Base-by-base conservation (phyloP, 2,329 filamentous ascomycete species). In the Hypoxylon sp. region DNA sequence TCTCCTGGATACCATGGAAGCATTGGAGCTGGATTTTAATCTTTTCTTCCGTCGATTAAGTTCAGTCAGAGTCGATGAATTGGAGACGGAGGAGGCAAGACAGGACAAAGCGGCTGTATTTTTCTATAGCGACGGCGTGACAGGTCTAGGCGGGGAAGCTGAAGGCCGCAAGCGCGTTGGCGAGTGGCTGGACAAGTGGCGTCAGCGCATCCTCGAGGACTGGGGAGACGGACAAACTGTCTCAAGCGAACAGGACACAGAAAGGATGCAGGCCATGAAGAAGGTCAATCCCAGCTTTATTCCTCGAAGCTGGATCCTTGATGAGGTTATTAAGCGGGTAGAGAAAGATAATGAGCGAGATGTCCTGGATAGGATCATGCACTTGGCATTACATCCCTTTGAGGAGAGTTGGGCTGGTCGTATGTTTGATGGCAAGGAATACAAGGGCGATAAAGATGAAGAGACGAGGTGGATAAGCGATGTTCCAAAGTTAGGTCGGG, bases 221-320 rank as follows among this genome's bases (percentile, higher is more conserved):
- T 97, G 93, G 93, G 86, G 86, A 2, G 83, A 82, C 10, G 77
- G 35, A 76, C 56, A 79, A 5, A 54, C 58, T 3, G 53, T 74
- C 24, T 74, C 80, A 0, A 77, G 78, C 2, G 82, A 78, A 1
- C 75, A 78, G 14, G 91, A 97, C 51, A 83, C 81, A 2, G 87
- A 91, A 74, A 86, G 95, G 68, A 87, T 90, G 65, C 80, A 77
- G 31, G 88, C 87, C 11, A 98, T 98, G 96, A 93, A 92, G 82
- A 84, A 83, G 26, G 92, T 94, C 22, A 99, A 99, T 77, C 96
- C 96, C 2, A 97, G 93, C 82, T 99, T 99, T 76, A 85, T 98
- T 0, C 94, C 96, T 0, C 88, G 94, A 51, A 91, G 92, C 17
- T 99, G 95, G 94, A 88, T 99, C 56, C 84, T 99, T 19, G 95